Percentiles rank a stretch among this genome's conserved stretches.
Evolutionary conservation across 768 basidiomycete genomes (phyloP).

Genomic region (Suillus cothurnatus): DNA sequence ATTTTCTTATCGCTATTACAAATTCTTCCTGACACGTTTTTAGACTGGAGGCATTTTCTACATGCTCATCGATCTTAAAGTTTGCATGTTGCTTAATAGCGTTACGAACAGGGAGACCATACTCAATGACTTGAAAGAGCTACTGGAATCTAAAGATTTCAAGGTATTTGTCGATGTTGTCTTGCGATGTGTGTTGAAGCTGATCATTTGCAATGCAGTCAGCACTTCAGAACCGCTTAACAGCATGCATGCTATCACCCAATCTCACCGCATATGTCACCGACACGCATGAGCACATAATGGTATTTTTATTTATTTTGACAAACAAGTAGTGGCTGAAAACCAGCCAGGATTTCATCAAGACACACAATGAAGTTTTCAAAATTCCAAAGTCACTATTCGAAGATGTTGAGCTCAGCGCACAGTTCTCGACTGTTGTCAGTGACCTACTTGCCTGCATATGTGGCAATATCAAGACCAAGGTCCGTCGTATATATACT

Average conservation of each 20-base stretch:
- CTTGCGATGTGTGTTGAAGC: neutral
- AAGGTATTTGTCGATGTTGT: neutral
- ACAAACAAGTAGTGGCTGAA: too few relatives aligned
- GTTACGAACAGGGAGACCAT: too few relatives aligned
- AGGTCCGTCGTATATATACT: neutral
- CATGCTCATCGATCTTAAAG: too few relatives aligned
- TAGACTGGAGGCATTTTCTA: too few relatives aligned
- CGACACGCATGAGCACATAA: constrained; percentile 6
- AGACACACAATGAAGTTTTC: constrained; percentile 5
- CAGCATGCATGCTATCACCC: too few relatives aligned
- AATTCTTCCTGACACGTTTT: too few relatives aligned
- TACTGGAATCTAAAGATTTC: neutral
- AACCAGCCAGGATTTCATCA: constrained; percentile 5
- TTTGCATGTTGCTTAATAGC: too few relatives aligned
- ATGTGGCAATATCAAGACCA: constrained; percentile 1
- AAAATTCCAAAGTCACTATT: constrained; percentile 6
- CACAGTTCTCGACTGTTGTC: too few relatives aligned
- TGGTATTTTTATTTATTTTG: too few relatives aligned
- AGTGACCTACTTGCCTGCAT: neutral
- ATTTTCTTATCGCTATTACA: too few relatives aligned
- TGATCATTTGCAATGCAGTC: neutral
- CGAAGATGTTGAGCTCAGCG: constrained; percentile 1
- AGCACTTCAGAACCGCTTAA: neutral
- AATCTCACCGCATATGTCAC: constrained; percentile 9
- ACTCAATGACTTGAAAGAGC: neutral